Evolutionary conservation across 1,139 yeast species (phyloP).

Genomic region (Pichia sorboxylosa): DNA sequence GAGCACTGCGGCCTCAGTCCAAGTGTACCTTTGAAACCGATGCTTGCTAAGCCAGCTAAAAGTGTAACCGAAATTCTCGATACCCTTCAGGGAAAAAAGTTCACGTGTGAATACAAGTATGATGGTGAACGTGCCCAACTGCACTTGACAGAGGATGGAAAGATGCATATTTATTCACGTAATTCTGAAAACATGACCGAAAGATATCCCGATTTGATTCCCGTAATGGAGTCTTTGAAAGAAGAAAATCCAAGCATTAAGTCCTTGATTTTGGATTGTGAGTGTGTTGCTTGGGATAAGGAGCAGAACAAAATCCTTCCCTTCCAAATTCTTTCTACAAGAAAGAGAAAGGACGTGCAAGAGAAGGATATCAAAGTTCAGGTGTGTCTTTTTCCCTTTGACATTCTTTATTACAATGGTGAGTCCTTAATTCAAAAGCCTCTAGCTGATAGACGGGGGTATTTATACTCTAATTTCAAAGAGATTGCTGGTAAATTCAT

Average conservation of each 20-base stretch:
- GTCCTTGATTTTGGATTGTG: conserved; percentile 79
- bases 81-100: conserved; percentile 70
- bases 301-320: conserved; percentile 68
- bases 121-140: conserved; percentile 98
- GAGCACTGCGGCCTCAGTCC: conserved; percentile 72
- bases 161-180: conserved; percentile 72
- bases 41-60: conserved; percentile 97
- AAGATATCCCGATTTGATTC: conserved; percentile 81
- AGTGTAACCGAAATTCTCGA: conserved; percentile 83
- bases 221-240: conserved; percentile 53
- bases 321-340: conserved; percentile 81
- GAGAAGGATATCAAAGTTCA: conserved; percentile 79
- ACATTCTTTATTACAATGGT: conserved; percentile 62
- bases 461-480: conserved; percentile 44
- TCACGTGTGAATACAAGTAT: conserved; percentile 92
- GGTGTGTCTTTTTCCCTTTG: conserved; percentile 89
- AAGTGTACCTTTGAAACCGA: conserved; percentile 92
- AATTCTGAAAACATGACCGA: conserved; percentile 96
- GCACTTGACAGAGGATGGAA: conserved; percentile 59
- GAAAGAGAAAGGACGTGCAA: conserved; percentile 88
- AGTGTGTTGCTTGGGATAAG: conserved; percentile 98
- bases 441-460: conserved; percentile 55
- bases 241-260: conserved; percentile 27
- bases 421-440: conserved; percentile 59
- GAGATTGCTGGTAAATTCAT: conserved; percentile 68